Conservation (phyloP, 495 filamentous ascomycete species). For the Podospora bellae-mahoneyi region DNA sequence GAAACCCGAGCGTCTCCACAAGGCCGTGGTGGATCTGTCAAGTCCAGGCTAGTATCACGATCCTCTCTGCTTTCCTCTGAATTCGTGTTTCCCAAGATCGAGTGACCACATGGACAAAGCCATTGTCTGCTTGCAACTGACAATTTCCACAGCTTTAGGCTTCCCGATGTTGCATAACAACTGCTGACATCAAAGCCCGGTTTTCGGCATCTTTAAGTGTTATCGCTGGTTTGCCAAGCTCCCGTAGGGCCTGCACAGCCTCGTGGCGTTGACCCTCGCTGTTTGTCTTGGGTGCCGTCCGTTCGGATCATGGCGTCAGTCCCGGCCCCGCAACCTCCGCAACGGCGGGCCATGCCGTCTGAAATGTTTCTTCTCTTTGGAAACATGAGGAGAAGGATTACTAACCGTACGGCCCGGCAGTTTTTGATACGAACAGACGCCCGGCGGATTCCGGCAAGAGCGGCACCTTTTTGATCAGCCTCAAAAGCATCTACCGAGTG, state of each 20-base stretch:
- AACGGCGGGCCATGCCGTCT: background rate
- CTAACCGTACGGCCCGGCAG: background rate
- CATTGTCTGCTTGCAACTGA: background rate
- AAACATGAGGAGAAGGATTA: background rate
- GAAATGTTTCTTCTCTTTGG: background rate
- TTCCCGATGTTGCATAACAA: background rate
- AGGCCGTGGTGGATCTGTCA: background rate
- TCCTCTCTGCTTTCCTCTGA: background rate
- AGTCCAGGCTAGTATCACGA: background rate
- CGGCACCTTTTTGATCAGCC: background rate
- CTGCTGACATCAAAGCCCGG: background rate
- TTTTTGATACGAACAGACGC: background rate
- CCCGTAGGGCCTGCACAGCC: conserved; percentile 10
- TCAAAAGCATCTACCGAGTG: background rate
- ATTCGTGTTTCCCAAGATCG: background rate
- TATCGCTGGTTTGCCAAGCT: conserved; percentile 2
- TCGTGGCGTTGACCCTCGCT: conserved; percentile 11
- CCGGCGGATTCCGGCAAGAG: background rate
- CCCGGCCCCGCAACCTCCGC: background rate
- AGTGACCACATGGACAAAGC: background rate
- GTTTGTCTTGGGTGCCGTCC: background rate
- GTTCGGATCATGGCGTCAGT: conserved; percentile 1
- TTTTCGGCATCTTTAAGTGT: background rate
- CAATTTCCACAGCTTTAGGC: background rate
- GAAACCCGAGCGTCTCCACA: background rate